phyloP scores from a whole-genome alignment of 768 basidiomycete species.

The Artomyces pyxidatus region DNA sequence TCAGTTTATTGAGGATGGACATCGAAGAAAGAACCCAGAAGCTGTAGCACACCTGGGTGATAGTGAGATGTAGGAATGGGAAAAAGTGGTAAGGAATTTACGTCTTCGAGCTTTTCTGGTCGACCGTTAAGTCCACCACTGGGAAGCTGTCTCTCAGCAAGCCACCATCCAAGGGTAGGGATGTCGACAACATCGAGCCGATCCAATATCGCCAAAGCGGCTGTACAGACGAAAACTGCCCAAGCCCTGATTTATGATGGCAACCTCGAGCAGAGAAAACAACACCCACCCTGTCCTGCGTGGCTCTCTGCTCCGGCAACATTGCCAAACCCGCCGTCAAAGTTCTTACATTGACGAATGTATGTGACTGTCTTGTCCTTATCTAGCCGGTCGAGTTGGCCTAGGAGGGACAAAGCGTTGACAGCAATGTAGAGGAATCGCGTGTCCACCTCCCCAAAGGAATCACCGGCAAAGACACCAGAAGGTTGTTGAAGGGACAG shows the following conservation, averaged over 20 bases:
- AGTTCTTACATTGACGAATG: conserved; percentile 76
- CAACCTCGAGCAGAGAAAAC: background rate
- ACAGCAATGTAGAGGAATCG: conserved; percentile 89
- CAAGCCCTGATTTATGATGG: background rate
- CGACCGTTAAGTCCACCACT: conserved; percentile 93
- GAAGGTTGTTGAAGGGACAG: conserved; percentile 77
- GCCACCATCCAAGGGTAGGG: conserved; percentile 86
- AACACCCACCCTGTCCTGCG: conserved; percentile 66
- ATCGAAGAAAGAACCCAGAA: conserved; percentile 92
- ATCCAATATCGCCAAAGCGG: conserved; percentile 81
- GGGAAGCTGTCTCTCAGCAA: conserved; percentile 87
- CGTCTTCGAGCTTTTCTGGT: conserved; percentile 97
- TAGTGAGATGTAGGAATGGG: background rate
- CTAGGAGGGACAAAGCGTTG: conserved; percentile 73
- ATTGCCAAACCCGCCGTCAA: conserved; percentile 92
- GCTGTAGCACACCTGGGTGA: conserved; percentile 86
- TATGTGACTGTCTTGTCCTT: conserved; percentile 60
- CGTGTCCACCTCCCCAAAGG: conserved; percentile 88
- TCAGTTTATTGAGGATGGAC: conserved; percentile 71
- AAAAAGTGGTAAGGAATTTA: conserved; percentile 31
- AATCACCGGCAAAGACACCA: conserved; percentile 86
- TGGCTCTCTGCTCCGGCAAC: conserved; percentile 86
- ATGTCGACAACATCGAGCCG: conserved; percentile 70
- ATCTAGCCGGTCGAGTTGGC: conserved; percentile 62
- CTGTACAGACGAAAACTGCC: conserved; percentile 84